Evolutionary conservation across 371 early-diverging fungal genomes (phyloP).

Genomic region (Batrachochytrium dendrobatidis): DNA sequence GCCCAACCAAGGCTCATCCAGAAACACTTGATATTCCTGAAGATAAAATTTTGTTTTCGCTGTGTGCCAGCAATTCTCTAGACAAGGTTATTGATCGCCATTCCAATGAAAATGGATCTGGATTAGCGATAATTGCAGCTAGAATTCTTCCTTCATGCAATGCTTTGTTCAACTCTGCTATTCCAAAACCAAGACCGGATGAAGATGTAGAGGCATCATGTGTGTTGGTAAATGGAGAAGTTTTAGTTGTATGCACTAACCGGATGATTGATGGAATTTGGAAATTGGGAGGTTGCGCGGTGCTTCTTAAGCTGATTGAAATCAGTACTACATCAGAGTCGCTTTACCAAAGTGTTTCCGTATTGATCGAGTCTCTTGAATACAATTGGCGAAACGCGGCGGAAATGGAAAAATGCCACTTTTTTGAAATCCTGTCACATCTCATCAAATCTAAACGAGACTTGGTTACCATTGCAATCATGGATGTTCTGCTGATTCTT

Average conservation of each 20-base stretch:
- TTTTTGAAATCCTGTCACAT: constrained; percentile 64
- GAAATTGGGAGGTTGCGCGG: constrained; percentile 65
- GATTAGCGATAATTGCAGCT: not conserved
- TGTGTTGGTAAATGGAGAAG: constrained; percentile 33
- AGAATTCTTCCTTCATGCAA: not conserved
- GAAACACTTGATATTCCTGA: constrained; percentile 24
- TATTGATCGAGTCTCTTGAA: constrained; percentile 55
- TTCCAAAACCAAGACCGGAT: not conserved
- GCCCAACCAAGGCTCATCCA: not conserved
- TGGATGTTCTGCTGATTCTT: constrained; percentile 56
- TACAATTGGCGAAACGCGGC: constrained; percentile 65
- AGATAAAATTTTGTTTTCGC: constrained; percentile 56
- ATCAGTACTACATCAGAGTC: constrained; percentile 48
- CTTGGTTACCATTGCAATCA: constrained; percentile 48
- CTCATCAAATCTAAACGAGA: constrained; percentile 57
- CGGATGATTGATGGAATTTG: constrained; percentile 57
- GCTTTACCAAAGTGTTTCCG: constrained; percentile 49
- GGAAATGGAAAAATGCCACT: constrained; percentile 65
- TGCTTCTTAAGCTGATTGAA: constrained; percentile 56
- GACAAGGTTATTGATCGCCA: constrained; percentile 9
- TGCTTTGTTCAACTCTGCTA: not conserved
- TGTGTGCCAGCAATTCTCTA: constrained; percentile 53
- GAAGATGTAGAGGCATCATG: not conserved
- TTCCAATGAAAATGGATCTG: not conserved
- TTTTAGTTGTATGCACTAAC: constrained; percentile 40